phyloP scores from a whole-genome alignment of 2,329 filamentous ascomycete species.

The Chrysosporium keratinophilum region DNA sequence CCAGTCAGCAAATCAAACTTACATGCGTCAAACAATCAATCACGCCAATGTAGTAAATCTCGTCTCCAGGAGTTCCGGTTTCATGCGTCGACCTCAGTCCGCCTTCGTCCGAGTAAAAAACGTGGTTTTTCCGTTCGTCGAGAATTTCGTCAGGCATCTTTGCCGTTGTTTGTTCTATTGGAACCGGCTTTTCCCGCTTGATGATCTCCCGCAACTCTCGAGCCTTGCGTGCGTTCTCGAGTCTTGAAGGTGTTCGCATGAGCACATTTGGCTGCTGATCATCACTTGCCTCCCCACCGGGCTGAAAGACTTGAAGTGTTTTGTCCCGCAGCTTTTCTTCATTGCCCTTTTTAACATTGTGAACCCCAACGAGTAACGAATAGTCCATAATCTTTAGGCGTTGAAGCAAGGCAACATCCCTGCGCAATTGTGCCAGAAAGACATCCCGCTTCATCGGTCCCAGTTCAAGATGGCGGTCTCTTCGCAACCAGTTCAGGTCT shows the following conservation, averaged over 20 bases:
- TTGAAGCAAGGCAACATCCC: constrained; percentile 78
- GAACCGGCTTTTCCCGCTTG: constrained; percentile 84
- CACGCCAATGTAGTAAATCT: constrained; percentile 96
- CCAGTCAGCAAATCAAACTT: constrained; percentile 36
- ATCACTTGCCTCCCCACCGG: constrained; percentile 60
- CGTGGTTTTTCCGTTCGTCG: constrained; percentile 62
- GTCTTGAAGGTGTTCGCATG: constrained; percentile 80
- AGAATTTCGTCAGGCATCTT: constrained; percentile 86
- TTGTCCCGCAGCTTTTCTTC: constrained; percentile 86
- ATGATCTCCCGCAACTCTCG: constrained; percentile 85
- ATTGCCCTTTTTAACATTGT: constrained; percentile 81
- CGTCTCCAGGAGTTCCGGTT: constrained; percentile 70
- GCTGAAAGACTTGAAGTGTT: constrained; percentile 88
- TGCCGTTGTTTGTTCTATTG: constrained; percentile 69
- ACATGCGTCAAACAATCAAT: constrained; percentile 97
- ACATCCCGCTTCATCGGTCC: constrained; percentile 77
- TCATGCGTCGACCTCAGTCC: constrained; percentile 90
- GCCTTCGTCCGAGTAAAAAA: constrained; percentile 90
- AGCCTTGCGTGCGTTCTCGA: constrained; percentile 85
- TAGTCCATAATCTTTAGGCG: constrained; percentile 97
- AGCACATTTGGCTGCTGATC: constrained; percentile 56
- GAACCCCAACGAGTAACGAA: constrained; percentile 85
- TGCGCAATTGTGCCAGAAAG: constrained; percentile 80
- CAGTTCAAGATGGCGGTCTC: constrained; percentile 75
- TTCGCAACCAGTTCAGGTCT: constrained; percentile 89